These are phyloP conservation scores for Solanum piurae DNA, from an alignment of 257 asterid genomes.

Conservation along the genomic window DNA sequence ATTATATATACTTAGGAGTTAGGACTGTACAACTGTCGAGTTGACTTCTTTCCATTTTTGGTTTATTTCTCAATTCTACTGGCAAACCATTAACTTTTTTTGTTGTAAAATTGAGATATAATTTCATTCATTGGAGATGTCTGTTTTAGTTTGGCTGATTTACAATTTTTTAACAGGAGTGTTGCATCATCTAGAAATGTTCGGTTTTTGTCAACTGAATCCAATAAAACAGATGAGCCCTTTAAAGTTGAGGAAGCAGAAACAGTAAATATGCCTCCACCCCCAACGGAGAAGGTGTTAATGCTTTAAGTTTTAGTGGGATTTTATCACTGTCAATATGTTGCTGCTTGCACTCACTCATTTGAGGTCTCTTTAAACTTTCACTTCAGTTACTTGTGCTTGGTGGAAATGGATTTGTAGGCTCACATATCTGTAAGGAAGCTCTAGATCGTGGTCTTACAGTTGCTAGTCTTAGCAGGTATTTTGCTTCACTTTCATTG, in stretches of 20 bases:
- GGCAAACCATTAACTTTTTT: background rate
- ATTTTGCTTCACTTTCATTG: background rate
- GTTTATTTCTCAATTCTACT: background rate
- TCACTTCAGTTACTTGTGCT: constrained; percentile 78
- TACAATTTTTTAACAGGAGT: constrained; percentile 14
- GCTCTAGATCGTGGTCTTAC: constrained; percentile 65
- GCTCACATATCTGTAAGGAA: constrained; percentile 90
- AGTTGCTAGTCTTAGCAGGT: constrained; percentile 96
- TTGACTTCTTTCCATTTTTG: background rate
- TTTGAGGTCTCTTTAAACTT: background rate
- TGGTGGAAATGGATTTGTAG: constrained; percentile 97
- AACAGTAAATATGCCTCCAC: constrained; percentile 69
- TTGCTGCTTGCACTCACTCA: background rate
- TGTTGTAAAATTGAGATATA: background rate
- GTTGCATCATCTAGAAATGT: constrained; percentile 30
- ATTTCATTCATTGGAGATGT: background rate
- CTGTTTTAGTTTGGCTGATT: background rate
- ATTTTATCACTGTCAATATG: background rate
- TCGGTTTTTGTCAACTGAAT: constrained; percentile 38
- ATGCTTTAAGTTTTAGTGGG: background rate
- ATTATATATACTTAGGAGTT: background rate
- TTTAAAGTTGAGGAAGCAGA: constrained; percentile 78
- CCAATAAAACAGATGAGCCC: constrained; percentile 31
- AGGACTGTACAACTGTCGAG: background rate
- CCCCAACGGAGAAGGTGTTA: constrained; percentile 73